A percentile compares a stretch with the other conserved stretches of the same genome.
phyloP scores from a whole-genome alignment of 78 protist genomes.

The Creolimax fragrantissima region DNA sequence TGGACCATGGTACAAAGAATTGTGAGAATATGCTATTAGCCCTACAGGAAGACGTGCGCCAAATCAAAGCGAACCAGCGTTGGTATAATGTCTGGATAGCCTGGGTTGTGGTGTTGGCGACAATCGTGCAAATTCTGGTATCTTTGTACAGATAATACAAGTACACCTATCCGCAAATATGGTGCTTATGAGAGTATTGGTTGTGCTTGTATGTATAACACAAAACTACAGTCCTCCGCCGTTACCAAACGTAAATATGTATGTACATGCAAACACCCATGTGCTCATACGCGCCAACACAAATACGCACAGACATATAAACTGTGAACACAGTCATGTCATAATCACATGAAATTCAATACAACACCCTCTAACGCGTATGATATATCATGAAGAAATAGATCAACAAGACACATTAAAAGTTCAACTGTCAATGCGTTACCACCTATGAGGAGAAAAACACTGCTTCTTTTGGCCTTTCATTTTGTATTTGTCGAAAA shows the following conservation, averaged over 20 bases:
- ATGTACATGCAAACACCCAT: not conserved
- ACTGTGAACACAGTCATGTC: too few relatives aligned
- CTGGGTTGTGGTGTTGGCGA: not conserved
- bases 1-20: not conserved
- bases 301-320: too few relatives aligned
- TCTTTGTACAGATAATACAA: not conserved
- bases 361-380: too few relatives aligned
- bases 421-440: too few relatives aligned
- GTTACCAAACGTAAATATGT: not conserved
- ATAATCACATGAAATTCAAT: too few relatives aligned
- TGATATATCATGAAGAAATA: too few relatives aligned
- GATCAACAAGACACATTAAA: too few relatives aligned
- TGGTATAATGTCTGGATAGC: not conserved
- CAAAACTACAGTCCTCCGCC: not conserved
- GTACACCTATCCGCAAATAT: not conserved
- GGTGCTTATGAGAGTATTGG: not conserved
- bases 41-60: not conserved
- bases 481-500: too few relatives aligned
- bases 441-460: too few relatives aligned
- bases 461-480: too few relatives aligned
- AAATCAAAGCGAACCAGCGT: not conserved
- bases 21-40: not conserved
- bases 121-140: not conserved
- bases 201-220: not conserved
- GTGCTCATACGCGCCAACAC: not conserved